These are phyloP conservation scores for Benincasa hispida DNA, from an alignment of 306 rosid species.

Conservation along the genomic window DNA sequence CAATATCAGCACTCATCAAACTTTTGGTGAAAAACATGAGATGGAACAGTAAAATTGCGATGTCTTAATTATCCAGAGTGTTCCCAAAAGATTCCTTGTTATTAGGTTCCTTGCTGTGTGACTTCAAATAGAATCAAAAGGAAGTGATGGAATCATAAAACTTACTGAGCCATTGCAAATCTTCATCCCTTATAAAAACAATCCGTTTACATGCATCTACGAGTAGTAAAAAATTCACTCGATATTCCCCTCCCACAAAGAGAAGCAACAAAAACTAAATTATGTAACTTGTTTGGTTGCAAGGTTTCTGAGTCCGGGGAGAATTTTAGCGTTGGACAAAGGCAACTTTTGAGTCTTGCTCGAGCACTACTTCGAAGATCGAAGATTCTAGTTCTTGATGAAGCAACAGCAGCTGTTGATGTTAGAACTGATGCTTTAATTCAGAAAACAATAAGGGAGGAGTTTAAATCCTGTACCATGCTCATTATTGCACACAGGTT, in stretches of 20 bases:
- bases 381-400: constrained; percentile 78
- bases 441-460: constrained; percentile 84
- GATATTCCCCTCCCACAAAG: neutral
- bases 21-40: neutral
- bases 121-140: neutral
- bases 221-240: neutral
- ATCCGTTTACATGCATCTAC: neutral
- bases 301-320: constrained; percentile 91
- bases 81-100: neutral
- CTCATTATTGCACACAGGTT: constrained; percentile 83
- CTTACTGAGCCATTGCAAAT: neutral
- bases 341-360: constrained; percentile 83
- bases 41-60: neutral
- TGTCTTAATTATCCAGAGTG: neutral
- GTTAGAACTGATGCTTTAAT: constrained; percentile 88
- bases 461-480: constrained; percentile 77
- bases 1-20: too few relatives aligned
- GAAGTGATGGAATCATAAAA: neutral
- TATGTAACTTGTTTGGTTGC: neutral
- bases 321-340: constrained; percentile 87
- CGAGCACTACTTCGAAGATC: constrained; percentile 77
- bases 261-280: neutral
- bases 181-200: neutral
- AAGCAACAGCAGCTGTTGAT: constrained; percentile 95
- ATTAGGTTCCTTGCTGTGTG: neutral